Base-by-base conservation (phyloP, 768 basidiomycete species). In the Lactarius deliciosus region DNA sequence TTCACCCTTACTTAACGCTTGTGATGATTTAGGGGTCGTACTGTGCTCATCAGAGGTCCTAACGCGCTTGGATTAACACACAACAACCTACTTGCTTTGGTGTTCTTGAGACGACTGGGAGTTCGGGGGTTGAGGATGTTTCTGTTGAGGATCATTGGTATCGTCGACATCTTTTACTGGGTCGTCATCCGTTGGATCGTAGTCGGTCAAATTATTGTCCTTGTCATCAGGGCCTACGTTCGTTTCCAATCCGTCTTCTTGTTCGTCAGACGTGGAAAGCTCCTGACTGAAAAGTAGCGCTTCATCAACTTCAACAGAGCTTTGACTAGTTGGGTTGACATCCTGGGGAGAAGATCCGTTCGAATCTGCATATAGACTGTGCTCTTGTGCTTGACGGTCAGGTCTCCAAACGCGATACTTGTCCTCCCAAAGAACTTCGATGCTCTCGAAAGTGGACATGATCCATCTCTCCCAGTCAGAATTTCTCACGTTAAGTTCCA, bases 361-460 rank as follows among this genome's bases (percentile, higher is more conserved):
- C 40, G 57, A 62, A 11, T 64, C 64, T 50, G 41, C 58, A 22
- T 70, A 70, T 13, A 67, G 69, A 59, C 61, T 69, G 4, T 18
- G 32, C 20, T 64, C 55, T 11, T 57, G 28, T n/a, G 50, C 53
- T 36, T 61, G 50, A 0, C 62, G 57, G 30, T 64, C 60, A 38
- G 88, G 85, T 72, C 75, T 84, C 88, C 89, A 89, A 11, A 78
- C 79, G 73, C 77, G 86, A 74, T 81, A 83, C 62, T 80, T 70
- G 41, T 82, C 76, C 55, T 90, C 87, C 94, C 94, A 97, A 11
- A 95, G 81, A 1, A 87, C 90, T 76, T 96, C 91, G 30, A 91
- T 81, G 70, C 94, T 96, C 77, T 97, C 90, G 72, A 97, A 98
- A 0, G 90, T 86, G 8, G 94, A 90, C 87, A 92, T 90, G 34